These are phyloP conservation scores for Trichoderma sp. DNA, from an alignment of 2,329 filamentous ascomycete genomes.

Conservation along the genomic window DNA sequence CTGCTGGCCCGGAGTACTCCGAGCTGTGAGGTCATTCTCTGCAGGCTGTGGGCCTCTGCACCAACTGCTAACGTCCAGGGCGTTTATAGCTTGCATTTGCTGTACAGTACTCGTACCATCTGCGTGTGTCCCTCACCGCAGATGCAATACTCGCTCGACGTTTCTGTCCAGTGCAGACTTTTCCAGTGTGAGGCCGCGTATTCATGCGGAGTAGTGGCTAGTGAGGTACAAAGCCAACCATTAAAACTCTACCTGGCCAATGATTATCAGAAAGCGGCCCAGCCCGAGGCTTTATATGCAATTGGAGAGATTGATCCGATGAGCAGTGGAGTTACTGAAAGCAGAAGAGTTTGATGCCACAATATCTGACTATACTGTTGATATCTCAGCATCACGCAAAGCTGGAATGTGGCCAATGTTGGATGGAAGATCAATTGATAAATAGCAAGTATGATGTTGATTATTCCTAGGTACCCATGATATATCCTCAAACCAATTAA, in stretches of 20 bases:
- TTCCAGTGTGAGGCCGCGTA: background rate
- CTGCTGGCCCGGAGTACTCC: conserved; percentile 13
- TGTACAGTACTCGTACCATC: background rate
- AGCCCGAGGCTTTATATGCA: background rate
- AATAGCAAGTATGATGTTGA: background rate
- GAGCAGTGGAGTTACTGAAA: background rate
- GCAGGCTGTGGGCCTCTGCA: conserved; percentile 1
- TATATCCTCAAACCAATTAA: background rate
- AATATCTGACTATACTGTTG: background rate
- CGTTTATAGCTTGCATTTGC: conserved; percentile 2
- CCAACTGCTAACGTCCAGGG: conserved; percentile 2
- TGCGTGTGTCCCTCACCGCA: background rate
- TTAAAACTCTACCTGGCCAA: background rate
- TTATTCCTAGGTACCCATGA: background rate
- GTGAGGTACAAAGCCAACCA: background rate
- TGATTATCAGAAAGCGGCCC: background rate
- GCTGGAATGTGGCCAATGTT: too few species aligned
- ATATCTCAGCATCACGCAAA: too few species aligned
- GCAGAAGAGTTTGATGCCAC: background rate
- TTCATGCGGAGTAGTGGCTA: background rate
- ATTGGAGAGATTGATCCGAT: background rate
- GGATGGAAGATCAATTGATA: background rate
- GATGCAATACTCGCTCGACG: background rate
- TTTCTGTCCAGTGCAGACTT: background rate
- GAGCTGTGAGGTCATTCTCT: conserved; percentile 16